Base-by-base conservation (phyloP, 352 stramenopile species). In the Phytopythium chamaehyphon region DNA sequence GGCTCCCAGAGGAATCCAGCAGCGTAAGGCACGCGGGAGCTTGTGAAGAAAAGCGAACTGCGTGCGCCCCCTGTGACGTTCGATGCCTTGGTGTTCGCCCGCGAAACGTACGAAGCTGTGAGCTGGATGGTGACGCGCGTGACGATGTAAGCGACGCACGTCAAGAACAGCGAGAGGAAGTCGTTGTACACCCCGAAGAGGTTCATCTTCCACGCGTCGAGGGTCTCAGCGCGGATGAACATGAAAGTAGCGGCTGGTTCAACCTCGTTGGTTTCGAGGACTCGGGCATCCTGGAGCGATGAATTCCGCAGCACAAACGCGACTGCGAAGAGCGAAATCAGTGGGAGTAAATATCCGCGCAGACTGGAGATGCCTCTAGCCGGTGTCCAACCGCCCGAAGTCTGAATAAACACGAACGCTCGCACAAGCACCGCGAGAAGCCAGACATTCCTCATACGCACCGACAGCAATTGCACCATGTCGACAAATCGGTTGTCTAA, bases 201-300 rank as follows among this genome's bases (percentile, higher is more conserved):
- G 40, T 79, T 80, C 69, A 79, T 83, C 45, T 83, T 83, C 71
- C 71, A 83, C 16, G 58, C 65, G 49, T 83, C 71, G 24, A 79
- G 55, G 16, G 66, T 77, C 57, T 83, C 71, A 9, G 71, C 68
- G 21, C 69, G 71, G 36, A 83, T 59, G 48, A 76, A 54, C 71
- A 83, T 83, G 51, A 83, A 77, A n/a, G 71, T 83, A 22, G 59
- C 55, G 3, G 72, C 63, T 0, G 69, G 69, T 26, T 83, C 69
- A 16, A 83, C 71, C 31, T 79, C 63, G 43, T 83, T 83, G 7
- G 71, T 66, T 42, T 83, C 71, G 47, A 83, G 62, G 24, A 83
- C 72, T 15, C 71, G 64, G 6, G 71, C 62, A 39, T 83, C 69
- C 18, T 75, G 14, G 40, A 59, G 60, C 26, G 61, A 62, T 16